Evolutionary conservation across 805 yeast species (phyloP).

Genomic region (Candida mattraensis): DNA sequence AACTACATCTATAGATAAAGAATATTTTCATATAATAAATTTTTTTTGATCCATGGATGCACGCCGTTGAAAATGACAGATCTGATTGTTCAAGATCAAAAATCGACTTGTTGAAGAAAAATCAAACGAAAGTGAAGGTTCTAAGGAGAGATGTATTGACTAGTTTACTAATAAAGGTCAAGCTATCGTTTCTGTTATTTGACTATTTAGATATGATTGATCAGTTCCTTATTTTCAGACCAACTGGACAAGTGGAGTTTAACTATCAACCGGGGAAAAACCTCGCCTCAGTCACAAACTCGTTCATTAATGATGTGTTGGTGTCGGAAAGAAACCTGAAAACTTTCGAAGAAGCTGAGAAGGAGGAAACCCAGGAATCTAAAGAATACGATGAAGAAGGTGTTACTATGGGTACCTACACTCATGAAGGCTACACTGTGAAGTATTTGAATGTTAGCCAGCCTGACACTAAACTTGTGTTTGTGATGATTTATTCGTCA

Average conservation of each 20-base stretch:
- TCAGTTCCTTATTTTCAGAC: slow-evolving; percentile 48
- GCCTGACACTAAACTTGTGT: slow-evolving; percentile 35
- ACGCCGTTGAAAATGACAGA: too few species aligned
- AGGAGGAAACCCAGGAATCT: slow-evolving; percentile 22
- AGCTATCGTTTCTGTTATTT: too few species aligned
- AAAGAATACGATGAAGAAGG: slow-evolving; percentile 22
- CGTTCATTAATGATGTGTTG: slow-evolving; percentile 49
- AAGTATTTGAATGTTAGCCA: slow-evolving; percentile 42
- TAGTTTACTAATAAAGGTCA: not conserved
- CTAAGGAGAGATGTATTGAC: not conserved
- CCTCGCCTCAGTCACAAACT: slow-evolving; percentile 43
- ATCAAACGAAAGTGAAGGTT: too few species aligned
- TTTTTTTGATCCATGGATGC: not conserved
- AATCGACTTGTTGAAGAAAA: too few species aligned
- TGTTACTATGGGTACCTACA: slow-evolving; percentile 29
- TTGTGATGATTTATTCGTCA: slow-evolving; percentile 43
- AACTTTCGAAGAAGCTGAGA: slow-evolving; percentile 19
- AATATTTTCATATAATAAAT: slow-evolving; percentile 3
- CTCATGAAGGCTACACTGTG: slow-evolving; percentile 43
- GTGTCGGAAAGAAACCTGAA: slow-evolving; percentile 39
- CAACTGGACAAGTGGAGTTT: slow-evolving; percentile 54
- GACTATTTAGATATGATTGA: slow-evolving; percentile 41
- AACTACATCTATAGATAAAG: not conserved
- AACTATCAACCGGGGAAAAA: slow-evolving; percentile 40
- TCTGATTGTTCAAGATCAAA: not conserved